These are phyloP conservation scores for Thuja plicata DNA, from an alignment of 83 land plant species.

Conservation along the genomic window DNA sequence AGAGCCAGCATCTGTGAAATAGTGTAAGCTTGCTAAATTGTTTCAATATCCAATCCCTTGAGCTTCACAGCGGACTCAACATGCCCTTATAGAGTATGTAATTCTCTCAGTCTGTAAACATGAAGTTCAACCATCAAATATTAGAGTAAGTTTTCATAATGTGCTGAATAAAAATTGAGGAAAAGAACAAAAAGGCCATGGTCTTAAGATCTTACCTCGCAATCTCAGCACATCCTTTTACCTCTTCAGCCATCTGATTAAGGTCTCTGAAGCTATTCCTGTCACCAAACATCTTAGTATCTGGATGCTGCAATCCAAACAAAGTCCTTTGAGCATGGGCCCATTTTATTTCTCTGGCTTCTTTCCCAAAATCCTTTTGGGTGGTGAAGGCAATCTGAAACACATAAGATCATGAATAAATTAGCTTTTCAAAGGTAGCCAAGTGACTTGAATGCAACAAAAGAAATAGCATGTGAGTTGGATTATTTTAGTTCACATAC, in stretches of 20 bases:
- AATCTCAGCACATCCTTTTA: constrained; percentile 40
- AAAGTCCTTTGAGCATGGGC: constrained; percentile 15
- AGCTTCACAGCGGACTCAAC: constrained; percentile 30
- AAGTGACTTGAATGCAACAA: background rate
- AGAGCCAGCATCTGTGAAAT: constrained; percentile 7
- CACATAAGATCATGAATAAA: background rate
- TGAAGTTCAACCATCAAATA: background rate
- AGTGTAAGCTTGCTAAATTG: constrained; percentile 28
- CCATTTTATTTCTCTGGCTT: constrained; percentile 15
- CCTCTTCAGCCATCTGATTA: constrained; percentile 25
- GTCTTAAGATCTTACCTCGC: constrained; percentile 25
- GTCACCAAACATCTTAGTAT: background rate
- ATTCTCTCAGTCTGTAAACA: constrained; percentile 25
- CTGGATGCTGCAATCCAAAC: constrained; percentile 3
- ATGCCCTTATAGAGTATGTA: constrained; percentile 29
- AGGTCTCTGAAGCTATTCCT: constrained; percentile 13
- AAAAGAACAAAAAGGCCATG: too few species aligned
- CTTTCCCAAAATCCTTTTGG: constrained; percentile 14
- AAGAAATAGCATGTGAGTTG: background rate
- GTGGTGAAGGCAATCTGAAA: constrained; percentile 19
- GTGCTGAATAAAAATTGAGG: background rate
- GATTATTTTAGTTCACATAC: background rate
- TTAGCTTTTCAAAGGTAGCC: background rate
- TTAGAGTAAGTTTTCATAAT: too few species aligned
- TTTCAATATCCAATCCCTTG: constrained; percentile 33